Percentiles rank a stretch among this genome's conserved stretches.
phyloP scores from a whole-genome alignment of 202 grass and related monocot genomes.

The Carex arenaria region DNA sequence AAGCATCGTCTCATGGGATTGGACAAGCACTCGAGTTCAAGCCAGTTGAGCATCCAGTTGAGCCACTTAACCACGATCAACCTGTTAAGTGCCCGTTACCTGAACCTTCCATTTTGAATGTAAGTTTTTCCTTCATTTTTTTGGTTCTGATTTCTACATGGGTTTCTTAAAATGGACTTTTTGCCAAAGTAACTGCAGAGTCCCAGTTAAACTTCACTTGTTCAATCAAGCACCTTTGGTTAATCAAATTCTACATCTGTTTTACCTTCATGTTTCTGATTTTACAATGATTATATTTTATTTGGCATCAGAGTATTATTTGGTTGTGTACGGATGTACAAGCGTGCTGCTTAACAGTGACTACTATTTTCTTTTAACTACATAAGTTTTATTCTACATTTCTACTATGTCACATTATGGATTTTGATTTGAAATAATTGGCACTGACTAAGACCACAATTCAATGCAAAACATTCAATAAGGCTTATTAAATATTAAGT shows the following conservation, averaged over 20 bases:
- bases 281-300: neutral
- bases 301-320: neutral
- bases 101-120: constrained; percentile 93
- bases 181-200: neutral
- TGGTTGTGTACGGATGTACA: neutral
- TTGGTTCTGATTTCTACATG: neutral
- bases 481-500: neutral
- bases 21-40: constrained; percentile 58
- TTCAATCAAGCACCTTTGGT: neutral
- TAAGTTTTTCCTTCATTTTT: constrained; percentile 24
- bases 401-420: neutral
- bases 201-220: neutral
- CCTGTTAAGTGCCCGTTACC: constrained; percentile 84
- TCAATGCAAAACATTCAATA: neutral
- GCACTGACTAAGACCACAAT: neutral
- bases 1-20: constrained; percentile 47
- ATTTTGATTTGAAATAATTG: neutral
- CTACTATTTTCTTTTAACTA: neutral
- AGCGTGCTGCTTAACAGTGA: neutral
- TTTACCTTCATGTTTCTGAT: neutral
- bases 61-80: constrained; percentile 77
- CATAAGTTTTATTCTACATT: neutral
- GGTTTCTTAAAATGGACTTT: neutral
- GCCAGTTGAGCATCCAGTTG: constrained; percentile 78
- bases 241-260: neutral